Conservation (phyloP, 768 basidiomycete genomes). For the Psilocybe cyanescens region DNA sequence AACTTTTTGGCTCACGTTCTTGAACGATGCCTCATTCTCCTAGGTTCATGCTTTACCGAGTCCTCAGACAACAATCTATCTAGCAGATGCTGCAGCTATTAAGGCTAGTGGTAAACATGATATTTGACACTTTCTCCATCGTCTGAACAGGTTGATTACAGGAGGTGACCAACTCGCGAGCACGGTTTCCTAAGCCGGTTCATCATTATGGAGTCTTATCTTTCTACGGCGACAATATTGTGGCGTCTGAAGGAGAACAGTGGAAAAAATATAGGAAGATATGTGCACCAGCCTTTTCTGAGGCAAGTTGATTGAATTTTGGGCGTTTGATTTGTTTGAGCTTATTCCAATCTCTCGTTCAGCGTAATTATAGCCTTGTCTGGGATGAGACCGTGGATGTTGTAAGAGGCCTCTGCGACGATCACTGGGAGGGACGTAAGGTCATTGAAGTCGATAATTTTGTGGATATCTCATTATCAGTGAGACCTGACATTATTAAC, state of each 20-base stretch:
- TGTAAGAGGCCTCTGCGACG: constrained; percentile 44
- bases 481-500: constrained; percentile 24
- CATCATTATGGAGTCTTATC: constrained; percentile 45
- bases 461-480: constrained; percentile 57
- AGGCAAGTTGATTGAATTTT: constrained; percentile 36
- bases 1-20: too few species aligned
- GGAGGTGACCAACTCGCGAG: constrained; percentile 53
- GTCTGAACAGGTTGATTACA: constrained; percentile 19
- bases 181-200: constrained; percentile 61
- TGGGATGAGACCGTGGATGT: constrained; percentile 49
- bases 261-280: constrained; percentile 72
- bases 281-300: constrained; percentile 66
- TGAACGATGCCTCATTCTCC: too few species aligned
- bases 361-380: constrained; percentile 52
- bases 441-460: constrained; percentile 47
- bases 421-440: constrained; percentile 49
- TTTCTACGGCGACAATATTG: constrained; percentile 64
- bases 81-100: constrained; percentile 43
- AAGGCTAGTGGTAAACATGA: constrained; percentile 31
- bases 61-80: constrained; percentile 20
- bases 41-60: constrained; percentile 31
- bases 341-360: neutral
- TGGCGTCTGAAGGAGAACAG: constrained; percentile 62
- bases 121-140: neutral
- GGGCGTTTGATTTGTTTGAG: neutral